These are phyloP conservation scores for Pilaira anomala DNA, from an alignment of 192 early-diverging fungal genomes.

Conservation along the genomic window DNA sequence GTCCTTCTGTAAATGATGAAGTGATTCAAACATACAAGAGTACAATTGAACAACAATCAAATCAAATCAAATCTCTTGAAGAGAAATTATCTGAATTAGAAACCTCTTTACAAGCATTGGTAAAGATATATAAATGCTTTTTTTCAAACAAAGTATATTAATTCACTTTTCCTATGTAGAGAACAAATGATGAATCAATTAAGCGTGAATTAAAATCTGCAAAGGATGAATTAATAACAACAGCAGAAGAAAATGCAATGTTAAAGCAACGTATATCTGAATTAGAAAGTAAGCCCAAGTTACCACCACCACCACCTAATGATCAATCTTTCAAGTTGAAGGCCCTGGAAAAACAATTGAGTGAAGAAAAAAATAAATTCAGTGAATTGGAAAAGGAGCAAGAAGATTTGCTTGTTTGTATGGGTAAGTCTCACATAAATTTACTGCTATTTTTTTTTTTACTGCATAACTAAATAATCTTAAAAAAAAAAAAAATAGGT, in stretches of 20 bases:
- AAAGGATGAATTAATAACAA: conserved; percentile 6
- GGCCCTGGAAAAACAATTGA: conserved; percentile 15
- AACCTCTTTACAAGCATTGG: not conserved
- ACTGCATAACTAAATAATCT: not conserved
- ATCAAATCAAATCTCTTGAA: conserved; percentile 12
- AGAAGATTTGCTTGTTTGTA: conserved; percentile 40
- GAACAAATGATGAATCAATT: not conserved
- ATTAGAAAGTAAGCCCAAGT: not conserved
- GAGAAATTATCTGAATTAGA: conserved; percentile 4
- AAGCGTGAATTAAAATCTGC: not conserved
- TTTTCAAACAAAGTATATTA: not conserved
- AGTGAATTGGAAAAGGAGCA: conserved; percentile 45
- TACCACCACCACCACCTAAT: not conserved
- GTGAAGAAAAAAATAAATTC: conserved; percentile 28
- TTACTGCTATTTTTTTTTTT: no score
- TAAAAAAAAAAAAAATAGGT: conserved; percentile 27
- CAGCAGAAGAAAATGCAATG: conserved; percentile 3
- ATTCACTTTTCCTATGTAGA: not conserved
- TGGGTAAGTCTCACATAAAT: conserved; percentile 40
- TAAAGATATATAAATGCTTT: not conserved
- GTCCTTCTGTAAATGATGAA: not conserved
- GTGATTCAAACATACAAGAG: not conserved
- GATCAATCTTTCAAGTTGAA: conserved; percentile 1
- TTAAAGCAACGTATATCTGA: not conserved
- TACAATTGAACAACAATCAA: conserved; percentile 19